These are phyloP conservation scores for Porphyrellus cyaneotinctus DNA, from an alignment of 768 basidiomycete genomes.

Conservation along the genomic window DNA sequence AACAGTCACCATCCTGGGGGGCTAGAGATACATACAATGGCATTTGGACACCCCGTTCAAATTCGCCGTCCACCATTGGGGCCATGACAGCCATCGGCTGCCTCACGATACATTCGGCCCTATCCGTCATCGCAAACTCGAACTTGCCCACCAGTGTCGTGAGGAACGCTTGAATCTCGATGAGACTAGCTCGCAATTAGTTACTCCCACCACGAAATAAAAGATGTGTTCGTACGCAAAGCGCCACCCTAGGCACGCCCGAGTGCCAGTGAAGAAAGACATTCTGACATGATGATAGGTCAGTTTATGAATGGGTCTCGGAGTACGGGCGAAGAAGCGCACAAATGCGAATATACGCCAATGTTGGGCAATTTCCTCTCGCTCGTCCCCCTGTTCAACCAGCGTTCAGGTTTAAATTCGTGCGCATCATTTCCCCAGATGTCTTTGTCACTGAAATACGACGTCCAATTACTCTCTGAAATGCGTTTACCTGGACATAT, in stretches of 20 bases:
- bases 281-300: conserved; percentile 3
- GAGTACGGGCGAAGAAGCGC: neutral
- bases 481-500: neutral
- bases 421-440: conserved; percentile 28
- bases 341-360: conserved; percentile 17
- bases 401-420: conserved; percentile 16
- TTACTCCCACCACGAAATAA: neutral
- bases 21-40: conserved; percentile 23
- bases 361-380: conserved; percentile 7
- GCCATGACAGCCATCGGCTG: conserved; percentile 30
- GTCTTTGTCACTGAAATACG: conserved; percentile 10
- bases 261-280: conserved; percentile 15
- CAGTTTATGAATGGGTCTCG: neutral
- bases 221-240: conserved; percentile 20
- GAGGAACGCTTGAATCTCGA: conserved; percentile 54
- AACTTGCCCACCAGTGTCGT: conserved; percentile 50
- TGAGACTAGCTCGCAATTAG: conserved; percentile 18
- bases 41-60: conserved; percentile 28
- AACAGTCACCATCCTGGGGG: neutral
- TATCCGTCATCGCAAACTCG: conserved; percentile 41
- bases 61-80: conserved; percentile 27
- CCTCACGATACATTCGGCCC: conserved; percentile 25
- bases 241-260: conserved; percentile 27
- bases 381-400: neutral
- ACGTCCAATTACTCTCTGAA: neutral